phyloP scores from a whole-genome alignment of 257 asterid species.

The Euphrasia confusa region DNA sequence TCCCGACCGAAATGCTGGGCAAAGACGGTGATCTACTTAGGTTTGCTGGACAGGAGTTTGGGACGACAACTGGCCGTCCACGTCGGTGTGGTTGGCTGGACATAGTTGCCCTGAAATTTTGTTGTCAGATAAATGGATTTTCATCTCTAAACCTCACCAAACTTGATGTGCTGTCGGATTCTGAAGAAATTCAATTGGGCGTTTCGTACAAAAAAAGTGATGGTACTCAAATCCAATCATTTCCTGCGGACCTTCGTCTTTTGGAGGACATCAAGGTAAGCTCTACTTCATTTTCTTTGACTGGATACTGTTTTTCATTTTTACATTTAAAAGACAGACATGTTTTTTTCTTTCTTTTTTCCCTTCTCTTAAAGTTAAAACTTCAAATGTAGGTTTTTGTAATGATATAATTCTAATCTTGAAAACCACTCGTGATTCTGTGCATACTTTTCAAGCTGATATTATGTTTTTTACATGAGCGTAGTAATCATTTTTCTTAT shows the following conservation, averaged over 20 bases:
- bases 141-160: conserved; percentile 93
- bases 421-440: background rate
- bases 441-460: too few species aligned
- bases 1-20: conserved; percentile 89
- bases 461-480: too few species aligned
- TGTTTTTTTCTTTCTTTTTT: background rate
- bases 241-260: conserved; percentile 72
- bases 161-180: conserved; percentile 83
- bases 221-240: conserved; percentile 61
- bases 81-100: conserved; percentile 99
- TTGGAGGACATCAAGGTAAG: conserved; percentile 74
- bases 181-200: conserved; percentile 74
- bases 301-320: background rate
- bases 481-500: too few species aligned
- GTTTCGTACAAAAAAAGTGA: conserved; percentile 56
- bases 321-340: background rate
- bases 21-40: conserved; percentile 73
- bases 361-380: background rate
- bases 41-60: conserved; percentile 91
- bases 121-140: conserved; percentile 90
- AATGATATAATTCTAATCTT: background rate
- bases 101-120: conserved; percentile 72
- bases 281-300: conserved; percentile 3
- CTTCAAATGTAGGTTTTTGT: background rate
- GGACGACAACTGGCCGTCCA: conserved; percentile 96